phyloP scores from a whole-genome alignment of 768 basidiomycete genomes.

The Trametes meyenii region DNA sequence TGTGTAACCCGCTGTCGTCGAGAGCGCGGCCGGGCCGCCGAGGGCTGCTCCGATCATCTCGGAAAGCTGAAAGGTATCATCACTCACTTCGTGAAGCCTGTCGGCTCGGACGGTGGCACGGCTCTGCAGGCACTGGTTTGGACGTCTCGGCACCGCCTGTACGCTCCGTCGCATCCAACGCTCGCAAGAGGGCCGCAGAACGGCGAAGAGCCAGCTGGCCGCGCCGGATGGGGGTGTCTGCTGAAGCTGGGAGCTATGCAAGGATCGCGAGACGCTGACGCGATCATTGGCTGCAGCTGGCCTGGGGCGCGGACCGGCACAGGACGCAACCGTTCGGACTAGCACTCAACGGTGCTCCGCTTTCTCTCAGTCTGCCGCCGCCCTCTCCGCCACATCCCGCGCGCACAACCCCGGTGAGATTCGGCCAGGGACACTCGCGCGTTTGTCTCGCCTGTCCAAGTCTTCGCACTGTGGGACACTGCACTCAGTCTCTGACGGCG shows the following conservation, averaged over 20 bases:
- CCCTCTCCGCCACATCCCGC: not conserved
- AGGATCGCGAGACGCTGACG: conserved; percentile 19
- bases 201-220: not conserved
- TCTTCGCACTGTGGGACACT: conserved; percentile 12
- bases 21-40: no score
- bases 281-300: conserved; percentile 11
- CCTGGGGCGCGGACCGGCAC: not conserved
- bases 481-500: not conserved
- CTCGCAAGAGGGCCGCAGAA: not conserved
- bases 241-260: not conserved
- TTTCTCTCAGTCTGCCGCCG: not conserved
- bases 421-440: not conserved
- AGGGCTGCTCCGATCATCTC: not conserved
- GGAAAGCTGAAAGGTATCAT: not conserved
- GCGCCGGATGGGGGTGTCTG: not conserved
- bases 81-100: not conserved
- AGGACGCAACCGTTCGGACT: no score
- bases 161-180: not conserved
- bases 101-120: no score
- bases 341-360: not conserved
- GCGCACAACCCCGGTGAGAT: not conserved
- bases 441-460: not conserved
- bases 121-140: not conserved
- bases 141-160: not conserved
- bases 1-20: not conserved